A percentile compares a stretch with the other conserved stretches of the same genome.
phyloP scores from a whole-genome alignment of 1,284 basidiomycete genomes.

The Lentinus polychrous region DNA sequence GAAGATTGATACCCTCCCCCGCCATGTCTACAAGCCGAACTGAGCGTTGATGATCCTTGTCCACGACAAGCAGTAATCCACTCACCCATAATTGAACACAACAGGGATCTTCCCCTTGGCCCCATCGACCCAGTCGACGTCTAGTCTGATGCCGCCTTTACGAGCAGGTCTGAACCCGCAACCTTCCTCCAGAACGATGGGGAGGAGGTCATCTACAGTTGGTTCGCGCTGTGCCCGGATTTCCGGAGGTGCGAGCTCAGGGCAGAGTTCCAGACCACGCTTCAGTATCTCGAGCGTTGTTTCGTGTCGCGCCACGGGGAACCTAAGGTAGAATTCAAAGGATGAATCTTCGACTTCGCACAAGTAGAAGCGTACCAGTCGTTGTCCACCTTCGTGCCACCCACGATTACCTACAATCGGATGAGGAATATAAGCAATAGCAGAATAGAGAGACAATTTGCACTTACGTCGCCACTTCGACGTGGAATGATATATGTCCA shows the following conservation, averaged over 20 bases:
- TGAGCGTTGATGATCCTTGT: background rate
- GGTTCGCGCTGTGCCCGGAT: constrained; percentile 40
- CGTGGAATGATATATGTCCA: constrained; percentile 72
- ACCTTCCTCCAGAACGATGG: constrained; percentile 60
- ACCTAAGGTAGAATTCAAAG: constrained; percentile 27
- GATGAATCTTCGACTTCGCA: background rate
- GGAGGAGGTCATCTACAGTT: constrained; percentile 55
- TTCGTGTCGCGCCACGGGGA: constrained; percentile 50
- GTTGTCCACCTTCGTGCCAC: constrained; percentile 52
- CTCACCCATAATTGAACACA: constrained; percentile 43
- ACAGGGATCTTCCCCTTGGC: constrained; percentile 26
- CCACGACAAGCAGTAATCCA: constrained; percentile 13
- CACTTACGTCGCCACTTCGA: constrained; percentile 56
- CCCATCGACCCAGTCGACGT: constrained; percentile 25
- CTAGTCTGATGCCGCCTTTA: constrained; percentile 40
- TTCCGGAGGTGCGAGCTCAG: constrained; percentile 61
- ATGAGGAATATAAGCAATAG: background rate
- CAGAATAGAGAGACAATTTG: too few relatives aligned
- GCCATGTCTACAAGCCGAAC: constrained; percentile 28
- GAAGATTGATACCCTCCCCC: constrained; percentile 40
- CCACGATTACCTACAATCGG: constrained; percentile 58
- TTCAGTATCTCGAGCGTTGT: constrained; percentile 55
- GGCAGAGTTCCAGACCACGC: constrained; percentile 49
- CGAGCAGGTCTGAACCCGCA: constrained; percentile 46
- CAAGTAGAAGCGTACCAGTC: constrained; percentile 46